Conservation (phyloP, 257 asterid species). For the Solanum megistacrolobum region DNA sequence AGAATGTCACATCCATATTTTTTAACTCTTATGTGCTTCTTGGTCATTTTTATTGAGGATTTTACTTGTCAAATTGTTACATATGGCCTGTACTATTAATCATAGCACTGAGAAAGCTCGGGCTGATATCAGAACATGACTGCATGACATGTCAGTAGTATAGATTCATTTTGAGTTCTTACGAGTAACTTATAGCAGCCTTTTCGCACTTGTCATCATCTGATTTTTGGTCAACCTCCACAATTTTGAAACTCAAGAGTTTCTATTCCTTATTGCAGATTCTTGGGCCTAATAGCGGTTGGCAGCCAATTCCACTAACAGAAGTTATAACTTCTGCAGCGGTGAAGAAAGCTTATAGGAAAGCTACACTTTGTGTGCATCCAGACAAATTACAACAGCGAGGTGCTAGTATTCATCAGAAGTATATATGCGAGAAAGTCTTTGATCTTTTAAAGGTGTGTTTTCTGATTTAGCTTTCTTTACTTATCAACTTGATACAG, state of each 20-base stretch:
- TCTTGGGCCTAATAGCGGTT: slow-evolving; percentile 84
- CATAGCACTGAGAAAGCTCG: neutral
- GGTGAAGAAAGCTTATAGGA: slow-evolving; percentile 81
- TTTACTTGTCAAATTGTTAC: neutral
- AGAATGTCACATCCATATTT: neutral
- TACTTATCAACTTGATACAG: neutral
- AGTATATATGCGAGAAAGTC: slow-evolving; percentile 88
- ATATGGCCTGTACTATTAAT: neutral
- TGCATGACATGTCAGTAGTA: neutral
- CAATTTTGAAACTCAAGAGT: neutral
- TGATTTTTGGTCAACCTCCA: neutral
- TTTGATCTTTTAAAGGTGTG: slow-evolving; percentile 92
- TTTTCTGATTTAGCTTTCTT: neutral
- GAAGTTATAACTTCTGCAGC: slow-evolving; percentile 80
- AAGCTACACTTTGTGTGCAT: slow-evolving; percentile 90
- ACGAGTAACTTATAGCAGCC: neutral
- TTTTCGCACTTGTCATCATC: neutral
- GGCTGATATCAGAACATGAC: neutral
- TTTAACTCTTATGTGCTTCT: neutral
- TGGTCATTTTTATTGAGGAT: neutral
- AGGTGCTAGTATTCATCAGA: slow-evolving; percentile 87
- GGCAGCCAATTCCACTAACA: slow-evolving; percentile 90
- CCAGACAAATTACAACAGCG: slow-evolving; percentile 98
- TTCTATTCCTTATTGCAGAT: slow-evolving; percentile 38
- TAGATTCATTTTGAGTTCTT: neutral